Conservation (phyloP, 2,329 filamentous ascomycete genomes). For the Diaporthe nobilis region DNA sequence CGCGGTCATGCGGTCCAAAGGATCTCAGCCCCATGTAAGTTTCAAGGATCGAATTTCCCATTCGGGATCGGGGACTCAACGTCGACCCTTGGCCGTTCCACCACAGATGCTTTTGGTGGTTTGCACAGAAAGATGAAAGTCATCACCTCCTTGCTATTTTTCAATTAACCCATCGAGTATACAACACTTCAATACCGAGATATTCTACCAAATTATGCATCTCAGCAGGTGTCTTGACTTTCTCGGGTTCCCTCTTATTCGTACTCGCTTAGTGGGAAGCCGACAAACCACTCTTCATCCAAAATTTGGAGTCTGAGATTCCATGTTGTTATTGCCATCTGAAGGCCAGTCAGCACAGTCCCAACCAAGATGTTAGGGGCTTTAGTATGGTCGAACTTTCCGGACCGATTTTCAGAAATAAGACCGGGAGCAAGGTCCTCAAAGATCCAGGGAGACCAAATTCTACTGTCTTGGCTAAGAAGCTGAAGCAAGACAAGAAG, state of each 20-base stretch:
- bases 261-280: background rate
- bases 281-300: background rate
- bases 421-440: too few relatives aligned
- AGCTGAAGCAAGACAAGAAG: too few relatives aligned
- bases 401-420: too few relatives aligned
- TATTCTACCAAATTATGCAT: background rate
- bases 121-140: too few relatives aligned
- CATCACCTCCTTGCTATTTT: background rate
- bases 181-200: too few relatives aligned
- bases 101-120: background rate
- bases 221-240: too few relatives aligned
- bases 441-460: too few relatives aligned
- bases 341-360: too few relatives aligned
- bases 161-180: too few relatives aligned
- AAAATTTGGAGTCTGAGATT: background rate
- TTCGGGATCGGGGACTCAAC: background rate
- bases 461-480: too few relatives aligned
- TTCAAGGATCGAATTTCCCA: slow-evolving; percentile 23
- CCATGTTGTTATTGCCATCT: background rate
- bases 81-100: background rate
- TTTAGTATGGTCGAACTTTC: too few relatives aligned
- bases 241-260: background rate
- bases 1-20: background rate
- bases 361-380: too few relatives aligned
- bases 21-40: slow-evolving; percentile 15